phyloP scores from a whole-genome alignment of 306 rosid species.

The Quercus suber region DNA sequence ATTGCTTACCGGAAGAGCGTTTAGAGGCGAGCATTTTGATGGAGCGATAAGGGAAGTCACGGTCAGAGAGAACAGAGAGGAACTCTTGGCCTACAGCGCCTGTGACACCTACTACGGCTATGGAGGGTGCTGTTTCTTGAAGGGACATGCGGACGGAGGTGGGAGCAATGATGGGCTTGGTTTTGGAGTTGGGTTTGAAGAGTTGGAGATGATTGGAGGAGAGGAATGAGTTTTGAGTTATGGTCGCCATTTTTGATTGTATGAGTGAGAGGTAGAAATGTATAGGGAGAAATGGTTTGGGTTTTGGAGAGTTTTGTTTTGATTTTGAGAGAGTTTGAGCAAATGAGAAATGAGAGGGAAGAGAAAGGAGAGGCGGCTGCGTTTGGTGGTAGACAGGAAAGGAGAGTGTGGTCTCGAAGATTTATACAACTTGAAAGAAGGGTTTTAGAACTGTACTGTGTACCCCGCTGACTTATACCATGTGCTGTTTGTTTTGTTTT shows the following conservation, averaged over 20 bases:
- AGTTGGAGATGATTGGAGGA: slow-evolving; percentile 10
- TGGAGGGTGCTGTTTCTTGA: slow-evolving; percentile 65
- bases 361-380: slow-evolving; percentile 8
- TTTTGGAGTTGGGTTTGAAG: slow-evolving; percentile 17
- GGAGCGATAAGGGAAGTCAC: slow-evolving; percentile 88
- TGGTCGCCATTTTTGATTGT: slow-evolving; percentile 34
- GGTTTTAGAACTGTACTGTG: no score
- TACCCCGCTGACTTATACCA: no score
- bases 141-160: slow-evolving; percentile 64
- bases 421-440: no score
- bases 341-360: not conserved
- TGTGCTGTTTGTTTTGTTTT: no score
- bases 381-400: not conserved
- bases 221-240: slow-evolving; percentile 40
- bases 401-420: no score
- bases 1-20: slow-evolving; percentile 75
- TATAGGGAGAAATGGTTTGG: no score
- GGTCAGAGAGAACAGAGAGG: slow-evolving; percentile 90
- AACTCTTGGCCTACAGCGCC: slow-evolving; percentile 99
- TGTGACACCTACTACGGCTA: slow-evolving; percentile 93
- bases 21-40: slow-evolving; percentile 97
- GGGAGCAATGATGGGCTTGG: slow-evolving; percentile 12
- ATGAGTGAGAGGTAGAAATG: no score
- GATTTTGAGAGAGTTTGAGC: not conserved
- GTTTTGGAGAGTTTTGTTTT: not conserved